Conservation (phyloP, 2,329 filamentous ascomycete species). For the Beauveria sp. region DNA sequence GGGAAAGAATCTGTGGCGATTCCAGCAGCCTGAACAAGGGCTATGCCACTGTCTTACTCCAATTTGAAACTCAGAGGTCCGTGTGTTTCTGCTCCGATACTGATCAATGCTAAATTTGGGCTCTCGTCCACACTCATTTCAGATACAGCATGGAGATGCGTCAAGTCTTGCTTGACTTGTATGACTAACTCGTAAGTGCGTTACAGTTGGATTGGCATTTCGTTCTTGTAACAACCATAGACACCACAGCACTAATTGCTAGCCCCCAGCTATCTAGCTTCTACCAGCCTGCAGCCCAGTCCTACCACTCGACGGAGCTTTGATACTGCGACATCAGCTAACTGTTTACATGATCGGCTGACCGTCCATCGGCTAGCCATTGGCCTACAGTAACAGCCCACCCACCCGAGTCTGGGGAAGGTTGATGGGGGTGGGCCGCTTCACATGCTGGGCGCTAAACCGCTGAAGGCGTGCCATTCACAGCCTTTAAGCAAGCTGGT, state of each 20-base stretch:
- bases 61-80: background rate
- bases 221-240: background rate
- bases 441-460: background rate
- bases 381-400: background rate
- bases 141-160: too few species aligned
- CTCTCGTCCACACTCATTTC: too few species aligned
- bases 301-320: background rate
- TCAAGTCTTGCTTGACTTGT: background rate
- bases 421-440: background rate
- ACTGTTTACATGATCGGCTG: background rate
- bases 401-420: background rate
- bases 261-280: background rate
- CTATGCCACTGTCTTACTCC: too few species aligned
- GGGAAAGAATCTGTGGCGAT: too few species aligned
- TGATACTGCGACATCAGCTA: background rate
- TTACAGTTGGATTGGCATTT: background rate
- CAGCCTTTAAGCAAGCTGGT: background rate
- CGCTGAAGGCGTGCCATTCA: background rate
- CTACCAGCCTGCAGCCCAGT: background rate
- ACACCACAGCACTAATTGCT: background rate
- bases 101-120: too few species aligned
- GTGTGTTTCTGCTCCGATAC: too few species aligned
- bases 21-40: too few species aligned
- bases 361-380: background rate
- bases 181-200: background rate